Evolutionary conservation across 2,329 filamentous ascomycete genomes (phyloP), one percentile per base, ranked within the genome.

Genomic region (Lasiodiplodia theobromae): DNA sequence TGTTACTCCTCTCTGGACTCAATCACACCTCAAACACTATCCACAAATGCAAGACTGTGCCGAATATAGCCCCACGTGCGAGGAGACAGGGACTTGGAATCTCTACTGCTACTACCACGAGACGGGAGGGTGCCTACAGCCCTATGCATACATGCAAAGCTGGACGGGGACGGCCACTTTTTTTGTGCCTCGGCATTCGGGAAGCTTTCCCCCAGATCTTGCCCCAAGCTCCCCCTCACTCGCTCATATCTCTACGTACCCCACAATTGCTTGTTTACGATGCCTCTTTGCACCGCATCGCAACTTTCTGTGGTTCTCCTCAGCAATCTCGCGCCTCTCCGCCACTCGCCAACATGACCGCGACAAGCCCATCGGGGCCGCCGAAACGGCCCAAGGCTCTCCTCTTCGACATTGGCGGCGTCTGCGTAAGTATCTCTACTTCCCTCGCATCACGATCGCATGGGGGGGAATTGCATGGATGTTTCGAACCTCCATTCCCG

Each of bases 351-450:
- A 52, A 38, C 53, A 68, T 53, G 44, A 57, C 66, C 28, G 11
- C 63, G 25, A 11, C 44, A 8, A n/a, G 44, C 44, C 18, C 64
- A 28, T 37, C 34, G 21, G 3, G 18, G 21, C 23, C 31, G 23
- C 25, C 49, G 11, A 37, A 40, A 23, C 40, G 28, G 31, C 49
- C 52, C 23, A 74, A 74, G 70, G 78, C 78, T n/a, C 74, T 80
- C 1, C 85, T 99, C 25, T 98, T 98, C 79, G 96, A 99, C 81
- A 96, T 99, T 73, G 96, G 96, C 49, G 96, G 96, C 71, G 96
- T 99, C 73, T 96, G 93, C 86, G 95, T 97, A 91, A 85, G 93
- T 89, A 70, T 52, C 23, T 18, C 23, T 6, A 11, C 23, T 47
- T 28, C 44, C 58, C 40, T 51, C 25, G 34, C 64, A 53, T 56